These are phyloP conservation scores for Furcasterigmium sp. DNA, from an alignment of 2,329 filamentous ascomycete genomes.

Conservation along the genomic window DNA sequence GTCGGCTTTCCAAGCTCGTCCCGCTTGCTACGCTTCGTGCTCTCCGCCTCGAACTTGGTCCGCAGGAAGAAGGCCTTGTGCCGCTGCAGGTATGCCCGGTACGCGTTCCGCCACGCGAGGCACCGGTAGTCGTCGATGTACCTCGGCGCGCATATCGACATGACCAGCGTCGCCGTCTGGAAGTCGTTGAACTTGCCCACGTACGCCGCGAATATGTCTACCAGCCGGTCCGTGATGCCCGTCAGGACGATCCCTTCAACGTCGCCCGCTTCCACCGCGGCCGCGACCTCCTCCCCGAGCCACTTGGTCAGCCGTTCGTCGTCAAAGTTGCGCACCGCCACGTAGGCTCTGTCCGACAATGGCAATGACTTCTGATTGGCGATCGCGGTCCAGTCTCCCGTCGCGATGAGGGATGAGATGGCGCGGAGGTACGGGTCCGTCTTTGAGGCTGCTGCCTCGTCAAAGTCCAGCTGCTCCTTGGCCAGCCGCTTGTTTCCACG, in stretches of 20 bases:
- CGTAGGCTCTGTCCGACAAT: slow-evolving; percentile 66
- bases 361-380: slow-evolving; percentile 69
- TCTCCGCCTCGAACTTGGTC: slow-evolving; percentile 73
- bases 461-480: slow-evolving; percentile 51
- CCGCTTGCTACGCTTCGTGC: slow-evolving; percentile 63
- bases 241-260: slow-evolving; percentile 74
- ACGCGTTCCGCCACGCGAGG: slow-evolving; percentile 66
- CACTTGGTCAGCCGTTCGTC: slow-evolving; percentile 61
- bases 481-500: slow-evolving; percentile 38
- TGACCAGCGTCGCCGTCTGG: slow-evolving; percentile 72
- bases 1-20: slow-evolving; percentile 50
- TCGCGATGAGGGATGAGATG: slow-evolving; percentile 72
- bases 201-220: slow-evolving; percentile 73
- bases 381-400: slow-evolving; percentile 70
- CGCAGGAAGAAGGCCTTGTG: slow-evolving; percentile 71
- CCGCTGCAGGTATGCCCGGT: slow-evolving; percentile 66
- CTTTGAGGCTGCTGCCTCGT: slow-evolving; percentile 54
- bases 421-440: slow-evolving; percentile 76
- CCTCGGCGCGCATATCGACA: slow-evolving; percentile 67
- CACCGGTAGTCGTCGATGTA: slow-evolving; percentile 76
- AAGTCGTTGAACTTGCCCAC: slow-evolving; percentile 71
- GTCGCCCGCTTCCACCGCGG: slow-evolving; percentile 60
- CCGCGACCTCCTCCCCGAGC: slow-evolving; percentile 59
- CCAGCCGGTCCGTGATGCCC: slow-evolving; percentile 65
- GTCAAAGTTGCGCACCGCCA: slow-evolving; percentile 63